Evolutionary conservation across 257 asterid genomes (phyloP).

Genomic region (Solanum verrucosum): DNA sequence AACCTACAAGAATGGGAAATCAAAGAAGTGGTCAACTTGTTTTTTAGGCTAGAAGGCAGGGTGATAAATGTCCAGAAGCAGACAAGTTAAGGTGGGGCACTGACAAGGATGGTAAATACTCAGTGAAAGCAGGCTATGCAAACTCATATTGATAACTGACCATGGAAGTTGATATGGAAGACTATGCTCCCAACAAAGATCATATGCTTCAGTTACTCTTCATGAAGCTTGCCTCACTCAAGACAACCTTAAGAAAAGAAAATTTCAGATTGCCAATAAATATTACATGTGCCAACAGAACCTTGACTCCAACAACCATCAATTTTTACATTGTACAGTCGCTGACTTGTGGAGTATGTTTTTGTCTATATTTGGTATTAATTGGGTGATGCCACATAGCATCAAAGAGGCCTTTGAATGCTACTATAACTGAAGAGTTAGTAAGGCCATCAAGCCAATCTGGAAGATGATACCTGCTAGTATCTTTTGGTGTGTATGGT

Average conservation of each 20-base stretch:
- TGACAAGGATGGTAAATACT: neutral
- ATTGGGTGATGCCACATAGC: neutral
- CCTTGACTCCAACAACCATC: neutral
- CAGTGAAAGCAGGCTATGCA: neutral
- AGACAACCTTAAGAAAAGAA: neutral
- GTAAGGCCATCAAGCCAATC: neutral
- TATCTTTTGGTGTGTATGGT: neutral
- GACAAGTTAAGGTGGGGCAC: neutral
- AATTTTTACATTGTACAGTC: neutral
- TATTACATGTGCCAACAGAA: neutral
- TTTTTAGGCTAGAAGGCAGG: neutral
- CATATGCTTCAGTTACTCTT: neutral
- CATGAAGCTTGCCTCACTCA: neutral
- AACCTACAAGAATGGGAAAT: neutral
- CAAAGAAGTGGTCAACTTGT: neutral
- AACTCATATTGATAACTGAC: neutral
- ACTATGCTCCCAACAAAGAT: neutral
- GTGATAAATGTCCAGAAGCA: neutral
- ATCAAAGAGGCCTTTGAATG: neutral
- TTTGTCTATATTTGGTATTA: neutral
- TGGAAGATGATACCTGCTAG: neutral
- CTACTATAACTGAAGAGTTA: neutral
- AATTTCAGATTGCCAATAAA: neutral
- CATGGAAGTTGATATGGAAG: neutral
- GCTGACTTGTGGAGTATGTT: neutral